These are phyloP conservation scores for Tetrahymena thermophila DNA, from an alignment of 73 alveolate genomes.

Conservation along the genomic window DNA sequence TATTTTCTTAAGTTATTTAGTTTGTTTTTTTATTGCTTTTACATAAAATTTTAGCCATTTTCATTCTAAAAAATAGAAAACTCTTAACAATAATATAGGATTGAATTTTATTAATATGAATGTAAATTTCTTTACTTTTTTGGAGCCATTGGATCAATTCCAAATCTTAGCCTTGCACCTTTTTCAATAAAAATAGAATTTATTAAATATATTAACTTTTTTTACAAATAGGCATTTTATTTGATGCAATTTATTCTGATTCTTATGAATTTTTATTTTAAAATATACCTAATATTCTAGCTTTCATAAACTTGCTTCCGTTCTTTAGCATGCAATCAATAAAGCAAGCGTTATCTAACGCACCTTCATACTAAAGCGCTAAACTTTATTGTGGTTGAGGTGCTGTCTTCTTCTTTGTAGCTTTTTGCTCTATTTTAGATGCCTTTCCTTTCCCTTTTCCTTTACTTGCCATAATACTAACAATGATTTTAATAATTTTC, in stretches of 20 bases:
- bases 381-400: background rate
- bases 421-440: background rate
- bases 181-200: background rate
- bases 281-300: background rate
- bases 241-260: too few relatives aligned
- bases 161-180: background rate
- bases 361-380: background rate
- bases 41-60: too few relatives aligned
- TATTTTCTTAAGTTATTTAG: too few relatives aligned
- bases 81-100: background rate
- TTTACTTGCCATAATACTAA: background rate
- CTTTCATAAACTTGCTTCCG: background rate
- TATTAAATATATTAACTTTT: background rate
- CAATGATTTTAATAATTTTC: background rate
- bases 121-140: background rate
- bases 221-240: too few relatives aligned
- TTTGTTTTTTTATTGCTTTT: too few relatives aligned
- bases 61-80: background rate
- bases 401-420: background rate
- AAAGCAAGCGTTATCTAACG: background rate
- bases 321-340: background rate
- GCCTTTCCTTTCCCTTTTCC: background rate
- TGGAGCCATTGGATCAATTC: background rate
- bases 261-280: too few relatives aligned
- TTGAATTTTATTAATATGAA: background rate